Conservation (phyloP, 2,329 filamentous ascomycete species). For the Pestalotiopsis sp. region DNA sequence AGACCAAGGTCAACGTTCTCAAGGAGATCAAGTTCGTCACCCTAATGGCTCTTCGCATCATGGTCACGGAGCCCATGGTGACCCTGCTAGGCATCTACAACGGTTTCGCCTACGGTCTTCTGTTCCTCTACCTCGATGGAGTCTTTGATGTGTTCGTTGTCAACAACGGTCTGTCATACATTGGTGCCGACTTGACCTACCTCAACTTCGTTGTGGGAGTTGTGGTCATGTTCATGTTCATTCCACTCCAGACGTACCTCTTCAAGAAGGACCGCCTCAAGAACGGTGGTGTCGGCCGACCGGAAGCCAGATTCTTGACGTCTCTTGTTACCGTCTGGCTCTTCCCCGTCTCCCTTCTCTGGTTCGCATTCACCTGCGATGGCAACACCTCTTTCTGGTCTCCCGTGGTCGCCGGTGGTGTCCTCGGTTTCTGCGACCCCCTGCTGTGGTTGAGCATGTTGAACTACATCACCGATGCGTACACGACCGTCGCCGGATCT, state of each 20-base stretch:
- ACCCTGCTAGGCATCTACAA: constrained; percentile 42
- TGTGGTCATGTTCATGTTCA: constrained; percentile 41
- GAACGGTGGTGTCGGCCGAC: constrained; percentile 35
- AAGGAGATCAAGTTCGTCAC: constrained; percentile 42
- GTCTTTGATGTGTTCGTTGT: constrained; percentile 45
- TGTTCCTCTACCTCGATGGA: constrained; percentile 45
- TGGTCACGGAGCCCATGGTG: constrained; percentile 46
- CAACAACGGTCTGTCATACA: constrained; percentile 42
- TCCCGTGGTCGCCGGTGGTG: constrained; percentile 40
- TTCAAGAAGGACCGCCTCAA: constrained; percentile 39
- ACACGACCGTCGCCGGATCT: constrained; percentile 42
- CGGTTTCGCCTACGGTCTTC: constrained; percentile 43
- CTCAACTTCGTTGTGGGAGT: constrained; percentile 47
- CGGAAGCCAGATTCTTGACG: constrained; percentile 43
- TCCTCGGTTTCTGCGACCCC: constrained; percentile 44
- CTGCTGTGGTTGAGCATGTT: constrained; percentile 46
- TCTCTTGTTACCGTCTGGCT: constrained; percentile 45
- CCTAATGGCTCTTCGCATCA: constrained; percentile 45
- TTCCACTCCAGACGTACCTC: constrained; percentile 45
- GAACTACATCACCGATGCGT: constrained; percentile 45
- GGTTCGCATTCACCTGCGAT: constrained; percentile 45
- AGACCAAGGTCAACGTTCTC: constrained; percentile 37
- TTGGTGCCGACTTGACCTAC: constrained; percentile 41
- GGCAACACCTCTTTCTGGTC: constrained; percentile 43
- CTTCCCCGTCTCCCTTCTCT: constrained; percentile 43